Conservation (phyloP, 345 rosid genomes). For the Psidium friedrichsthalianum region DNA sequence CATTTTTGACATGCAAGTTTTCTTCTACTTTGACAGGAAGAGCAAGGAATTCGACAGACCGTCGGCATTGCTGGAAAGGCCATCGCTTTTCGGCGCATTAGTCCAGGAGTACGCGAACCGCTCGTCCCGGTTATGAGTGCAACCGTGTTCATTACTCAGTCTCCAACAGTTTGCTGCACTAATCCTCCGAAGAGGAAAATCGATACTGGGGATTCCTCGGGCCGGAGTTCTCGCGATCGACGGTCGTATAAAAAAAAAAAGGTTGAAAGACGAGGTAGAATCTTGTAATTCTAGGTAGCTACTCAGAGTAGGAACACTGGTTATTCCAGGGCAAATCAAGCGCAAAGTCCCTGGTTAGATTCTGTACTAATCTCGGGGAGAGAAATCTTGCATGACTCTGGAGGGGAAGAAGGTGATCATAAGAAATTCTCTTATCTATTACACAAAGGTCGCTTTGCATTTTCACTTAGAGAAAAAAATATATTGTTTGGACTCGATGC, state of each 20-base stretch:
- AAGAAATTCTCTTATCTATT: not conserved
- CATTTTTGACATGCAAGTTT: not conserved
- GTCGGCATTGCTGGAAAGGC: slow-evolving; percentile 52
- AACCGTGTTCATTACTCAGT: not conserved
- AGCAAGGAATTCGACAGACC: slow-evolving; percentile 79
- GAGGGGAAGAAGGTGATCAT: not conserved
- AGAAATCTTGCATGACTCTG: not conserved
- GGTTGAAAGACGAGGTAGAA: not conserved
- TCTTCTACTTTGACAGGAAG: slow-evolving; percentile 28
- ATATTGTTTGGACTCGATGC: not conserved
- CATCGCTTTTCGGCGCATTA: slow-evolving; percentile 61
- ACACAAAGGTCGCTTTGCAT: not conserved
- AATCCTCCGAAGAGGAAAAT: not conserved
- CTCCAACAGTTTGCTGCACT: not conserved
- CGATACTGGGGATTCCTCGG: not conserved
- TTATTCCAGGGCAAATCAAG: not conserved
- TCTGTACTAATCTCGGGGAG: not conserved
- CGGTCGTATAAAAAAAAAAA: not conserved
- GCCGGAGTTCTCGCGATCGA: not conserved
- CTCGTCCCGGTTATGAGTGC: slow-evolving; percentile 43
- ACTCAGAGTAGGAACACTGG: not conserved
- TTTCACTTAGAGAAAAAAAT: not conserved
- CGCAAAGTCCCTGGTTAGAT: not conserved
- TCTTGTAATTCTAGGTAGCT: not conserved
- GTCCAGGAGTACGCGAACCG: slow-evolving; percentile 94